These are phyloP conservation scores for Kwoniella heveanensis DNA, from an alignment of 768 basidiomycete species.

Conservation along the genomic window DNA sequence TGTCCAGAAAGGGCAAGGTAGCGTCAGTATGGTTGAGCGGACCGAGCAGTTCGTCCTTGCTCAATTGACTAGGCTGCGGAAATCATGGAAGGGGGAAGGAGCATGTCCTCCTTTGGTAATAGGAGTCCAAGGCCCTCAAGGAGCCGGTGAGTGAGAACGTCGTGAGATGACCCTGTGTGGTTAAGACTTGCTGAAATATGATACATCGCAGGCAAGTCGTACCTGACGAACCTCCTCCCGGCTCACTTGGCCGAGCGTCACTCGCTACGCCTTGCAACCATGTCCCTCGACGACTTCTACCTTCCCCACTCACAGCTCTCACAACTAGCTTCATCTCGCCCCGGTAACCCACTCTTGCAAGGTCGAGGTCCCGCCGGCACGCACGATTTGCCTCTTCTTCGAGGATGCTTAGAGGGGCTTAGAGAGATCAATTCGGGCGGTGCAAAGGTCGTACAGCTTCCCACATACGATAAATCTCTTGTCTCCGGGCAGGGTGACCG, in stretches of 20 bases:
- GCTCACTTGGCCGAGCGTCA: constrained; percentile 3
- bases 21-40: background rate
- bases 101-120: background rate
- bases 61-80: background rate
- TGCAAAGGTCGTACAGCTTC: constrained; percentile 58
- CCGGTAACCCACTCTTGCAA: constrained; percentile 67
- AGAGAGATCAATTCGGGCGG: constrained; percentile 56
- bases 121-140: constrained; percentile 82
- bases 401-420: constrained; percentile 61
- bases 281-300: constrained; percentile 68
- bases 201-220: constrained; percentile 74
- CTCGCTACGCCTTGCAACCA: constrained; percentile 30
- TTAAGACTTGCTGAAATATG: background rate
- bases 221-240: constrained; percentile 42
- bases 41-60: background rate
- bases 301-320: constrained; percentile 68
- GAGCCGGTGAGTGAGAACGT: constrained; percentile 62
- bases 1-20: background rate
- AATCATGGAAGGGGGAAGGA: background rate
- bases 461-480: constrained; percentile 83
- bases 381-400: constrained; percentile 74
- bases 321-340: constrained; percentile 62
- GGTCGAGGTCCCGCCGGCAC: constrained; percentile 91
- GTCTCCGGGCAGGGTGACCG: constrained; percentile 82
- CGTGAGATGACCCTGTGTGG: no score